Evolutionary conservation across 352 stramenopile species (phyloP), one percentile per base, ranked within the genome.

Genomic region (Phytophthora nicotianae): DNA sequence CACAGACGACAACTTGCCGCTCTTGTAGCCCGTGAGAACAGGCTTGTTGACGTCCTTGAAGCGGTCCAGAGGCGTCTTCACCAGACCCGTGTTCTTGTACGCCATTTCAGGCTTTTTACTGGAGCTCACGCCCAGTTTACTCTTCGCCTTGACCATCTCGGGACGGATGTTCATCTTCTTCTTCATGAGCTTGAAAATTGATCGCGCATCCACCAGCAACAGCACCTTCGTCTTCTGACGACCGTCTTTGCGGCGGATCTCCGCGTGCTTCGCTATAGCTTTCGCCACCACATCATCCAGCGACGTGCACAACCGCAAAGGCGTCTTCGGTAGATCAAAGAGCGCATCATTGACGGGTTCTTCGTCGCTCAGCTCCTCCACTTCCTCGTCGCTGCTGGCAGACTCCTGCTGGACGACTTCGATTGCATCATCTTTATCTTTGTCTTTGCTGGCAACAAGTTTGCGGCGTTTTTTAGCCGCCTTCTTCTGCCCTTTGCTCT

Each of bases 1-100:
- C 29, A 92, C 65, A 3, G 75, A 79, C 17, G 75, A 73, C 42
- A 92, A 43, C 41, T 90, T 90, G 51, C 81, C 81, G 32, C 68
- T 79, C 55, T 81, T 85, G 63, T 77, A 90, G 35, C 81, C 73
- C 17, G 72, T 75, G 23, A 92, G 62, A 50, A 84, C 58, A 13
- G 70, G 52, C 48, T 81, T 80, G 74, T 92, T 90, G 11, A 77
- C 68, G 27, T 83, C 79, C 40, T 90, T 77, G 48, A 86, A 92
- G 37, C 72, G 68, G 8, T 90, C 79, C 72, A 89, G 66, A 2
- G 83, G 83, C 46, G 83, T 90, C 71, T 92, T 92, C 17, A 92
- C 68, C n/a, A 80, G 60, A 16, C 72, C 81, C 27, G 77, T 77
- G 61, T 86, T 79, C 56, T 79, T 79, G 70, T 81, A 91, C 45